phyloP scores from a whole-genome alignment of 768 basidiomycete species.

The Naganishia friedmannii region DNA sequence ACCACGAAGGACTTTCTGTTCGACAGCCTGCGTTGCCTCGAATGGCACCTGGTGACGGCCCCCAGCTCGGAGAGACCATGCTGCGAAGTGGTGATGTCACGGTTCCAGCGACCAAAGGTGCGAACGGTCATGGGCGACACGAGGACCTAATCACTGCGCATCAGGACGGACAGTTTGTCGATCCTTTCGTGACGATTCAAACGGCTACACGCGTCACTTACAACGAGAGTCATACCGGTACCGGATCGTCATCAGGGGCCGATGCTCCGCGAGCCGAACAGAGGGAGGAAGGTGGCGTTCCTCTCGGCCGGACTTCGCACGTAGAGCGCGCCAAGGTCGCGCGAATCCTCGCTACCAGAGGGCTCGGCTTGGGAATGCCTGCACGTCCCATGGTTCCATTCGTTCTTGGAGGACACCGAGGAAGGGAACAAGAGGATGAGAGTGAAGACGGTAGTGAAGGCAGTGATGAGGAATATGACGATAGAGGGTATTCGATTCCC shows the following conservation, averaged over 20 bases:
- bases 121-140: not conserved
- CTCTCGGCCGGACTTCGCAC: constrained; percentile 46
- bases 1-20: constrained; percentile 27
- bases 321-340: constrained; percentile 44
- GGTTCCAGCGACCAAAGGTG: not conserved
- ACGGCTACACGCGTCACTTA: constrained; percentile 41
- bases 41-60: constrained; percentile 26
- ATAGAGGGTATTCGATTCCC: constrained; percentile 19
- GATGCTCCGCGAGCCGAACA: not conserved
- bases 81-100: constrained; percentile 33
- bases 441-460: constrained; percentile 31
- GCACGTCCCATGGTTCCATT: constrained; percentile 36
- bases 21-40: constrained; percentile 41
- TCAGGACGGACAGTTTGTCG: constrained; percentile 46
- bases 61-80: constrained; percentile 44
- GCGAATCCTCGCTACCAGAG: constrained; percentile 47
- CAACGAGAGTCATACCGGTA: not conserved
- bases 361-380: constrained; percentile 50
- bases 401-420: constrained; percentile 23
- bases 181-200: constrained; percentile 50
- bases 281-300: constrained; percentile 40
- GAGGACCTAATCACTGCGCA: constrained; percentile 34
- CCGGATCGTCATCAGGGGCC: not conserved
- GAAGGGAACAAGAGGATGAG: constrained; percentile 4
- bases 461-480: constrained; percentile 29